Conservation (phyloP, 2,329 filamentous ascomycete genomes). For the Venturia oleaginea region DNA sequence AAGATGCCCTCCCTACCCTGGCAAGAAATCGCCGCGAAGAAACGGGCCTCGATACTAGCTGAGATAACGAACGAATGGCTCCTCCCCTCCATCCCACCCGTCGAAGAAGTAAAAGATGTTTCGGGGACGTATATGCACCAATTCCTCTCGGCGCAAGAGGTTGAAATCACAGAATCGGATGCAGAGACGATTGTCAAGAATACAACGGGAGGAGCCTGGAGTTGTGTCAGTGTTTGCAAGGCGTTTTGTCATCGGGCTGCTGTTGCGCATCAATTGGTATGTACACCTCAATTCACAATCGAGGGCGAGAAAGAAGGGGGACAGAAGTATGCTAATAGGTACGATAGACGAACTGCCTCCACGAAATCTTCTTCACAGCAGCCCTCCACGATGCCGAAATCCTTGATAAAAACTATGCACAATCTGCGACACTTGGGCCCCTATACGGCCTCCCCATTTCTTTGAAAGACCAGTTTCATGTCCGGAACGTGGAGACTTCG, state of each 20-base stretch:
- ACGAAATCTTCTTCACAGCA: constrained; percentile 40
- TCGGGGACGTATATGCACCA: constrained; percentile 48
- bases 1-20: constrained; percentile 26
- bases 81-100: constrained; percentile 38
- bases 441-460: constrained; percentile 41
- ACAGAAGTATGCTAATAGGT: neutral
- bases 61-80: constrained; percentile 51
- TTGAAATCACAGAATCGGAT: constrained; percentile 53
- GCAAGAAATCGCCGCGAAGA: constrained; percentile 42
- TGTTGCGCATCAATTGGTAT: constrained; percentile 41
- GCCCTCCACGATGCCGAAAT: constrained; percentile 34
- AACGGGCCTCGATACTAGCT: constrained; percentile 44
- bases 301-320: neutral
- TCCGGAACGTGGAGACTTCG: constrained; percentile 37
- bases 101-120: constrained; percentile 46
- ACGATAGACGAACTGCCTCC: constrained; percentile 29
- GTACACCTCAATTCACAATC: neutral
- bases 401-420: constrained; percentile 25
- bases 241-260: constrained; percentile 50
- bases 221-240: constrained; percentile 44
- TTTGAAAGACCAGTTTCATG: constrained; percentile 42
- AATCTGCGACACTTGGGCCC: constrained; percentile 28
- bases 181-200: constrained; percentile 47
- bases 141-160: constrained; percentile 43
- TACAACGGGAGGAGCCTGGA: constrained; percentile 47